phyloP scores from a whole-genome alignment of 1,284 basidiomycete species.

The Cutaneotrichosporon arboriforme region DNA sequence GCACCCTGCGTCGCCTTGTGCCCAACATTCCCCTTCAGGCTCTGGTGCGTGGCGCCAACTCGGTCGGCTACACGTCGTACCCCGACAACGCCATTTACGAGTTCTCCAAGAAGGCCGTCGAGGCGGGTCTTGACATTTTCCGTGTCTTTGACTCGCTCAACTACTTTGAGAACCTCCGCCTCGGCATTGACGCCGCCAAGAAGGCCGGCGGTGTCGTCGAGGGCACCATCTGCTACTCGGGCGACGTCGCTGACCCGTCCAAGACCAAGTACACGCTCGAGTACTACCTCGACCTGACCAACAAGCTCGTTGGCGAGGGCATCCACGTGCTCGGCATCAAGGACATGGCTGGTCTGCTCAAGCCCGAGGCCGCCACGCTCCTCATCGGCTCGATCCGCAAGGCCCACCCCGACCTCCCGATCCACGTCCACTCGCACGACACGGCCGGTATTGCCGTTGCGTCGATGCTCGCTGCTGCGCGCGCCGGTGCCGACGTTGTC shows the following conservation, averaged over 20 bases:
- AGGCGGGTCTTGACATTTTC: conserved; percentile 99
- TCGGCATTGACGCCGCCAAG: conserved; percentile 98
- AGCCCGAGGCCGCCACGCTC: conserved; percentile 88
- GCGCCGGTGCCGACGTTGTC: conserved; percentile 94
- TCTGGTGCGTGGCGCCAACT: conserved; percentile 96
- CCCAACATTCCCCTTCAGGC: conserved; percentile 99
- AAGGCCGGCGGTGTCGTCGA: conserved; percentile 98
- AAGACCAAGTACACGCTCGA: conserved; percentile 97
- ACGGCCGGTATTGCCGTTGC: conserved; percentile 97
- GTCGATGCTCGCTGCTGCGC: conserved; percentile 91
- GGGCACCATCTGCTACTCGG: conserved; percentile 98
- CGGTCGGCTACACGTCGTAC: conserved; percentile 98
- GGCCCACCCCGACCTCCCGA: conserved; percentile 94
- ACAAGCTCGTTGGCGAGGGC: conserved; percentile 88
- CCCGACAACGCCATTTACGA: conserved; percentile 99
- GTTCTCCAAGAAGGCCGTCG: conserved; percentile 94
- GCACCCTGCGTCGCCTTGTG: conserved; percentile 88
- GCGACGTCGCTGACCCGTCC: conserved; percentile 91
- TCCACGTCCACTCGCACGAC: conserved; percentile 99
- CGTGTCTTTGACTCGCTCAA: conserved; percentile 99
- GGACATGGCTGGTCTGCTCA: conserved; percentile 98
- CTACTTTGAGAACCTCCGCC: conserved; percentile 92
- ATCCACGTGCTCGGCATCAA: conserved; percentile 98
- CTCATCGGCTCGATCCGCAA: conserved; percentile 91
- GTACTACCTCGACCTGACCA: conserved; percentile 96